Conservation (phyloP, 2,329 filamentous ascomycete genomes). For the Phaeosphaeriaceae sp. region DNA sequence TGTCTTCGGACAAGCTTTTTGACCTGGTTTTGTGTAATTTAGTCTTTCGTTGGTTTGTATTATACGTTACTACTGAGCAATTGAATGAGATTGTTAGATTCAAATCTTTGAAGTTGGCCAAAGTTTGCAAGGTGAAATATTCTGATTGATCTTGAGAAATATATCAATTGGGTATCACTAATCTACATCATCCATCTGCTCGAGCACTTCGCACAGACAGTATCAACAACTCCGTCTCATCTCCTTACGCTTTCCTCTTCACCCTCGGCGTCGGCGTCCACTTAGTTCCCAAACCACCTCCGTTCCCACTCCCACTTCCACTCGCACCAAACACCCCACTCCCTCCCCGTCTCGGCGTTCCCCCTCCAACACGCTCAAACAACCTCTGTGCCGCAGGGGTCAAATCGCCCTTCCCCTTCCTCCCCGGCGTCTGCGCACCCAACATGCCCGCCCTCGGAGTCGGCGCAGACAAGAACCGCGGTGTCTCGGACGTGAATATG, state of each 20-base stretch:
- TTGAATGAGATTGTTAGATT: not conserved
- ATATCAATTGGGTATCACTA: not conserved
- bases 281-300: conserved; percentile 19
- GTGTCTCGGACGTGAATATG: conserved; percentile 51
- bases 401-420: conserved; percentile 63
- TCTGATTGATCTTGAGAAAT: not conserved
- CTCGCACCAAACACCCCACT: conserved; percentile 32
- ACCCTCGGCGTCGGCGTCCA: conserved; percentile 41
- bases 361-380: conserved; percentile 51
- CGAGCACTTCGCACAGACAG: conserved; percentile 36
- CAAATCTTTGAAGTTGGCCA: no score
- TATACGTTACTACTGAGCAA: not conserved
- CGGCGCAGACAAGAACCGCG: conserved; percentile 75
- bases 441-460: conserved; percentile 76
- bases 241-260: conserved; percentile 26
- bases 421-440: conserved; percentile 35
- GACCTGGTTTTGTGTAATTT: not conserved
- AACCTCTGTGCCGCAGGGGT: conserved; percentile 75
- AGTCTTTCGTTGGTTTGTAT: not conserved
- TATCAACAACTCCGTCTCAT: not conserved
- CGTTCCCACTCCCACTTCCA: conserved; percentile 17
- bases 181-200: conserved; percentile 11
- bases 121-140: no score
- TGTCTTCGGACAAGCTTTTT: not conserved
- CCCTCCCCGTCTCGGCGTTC: conserved; percentile 26